Conservation (phyloP, 345 rosid genomes). For the Odontarrhena argentea region DNA sequence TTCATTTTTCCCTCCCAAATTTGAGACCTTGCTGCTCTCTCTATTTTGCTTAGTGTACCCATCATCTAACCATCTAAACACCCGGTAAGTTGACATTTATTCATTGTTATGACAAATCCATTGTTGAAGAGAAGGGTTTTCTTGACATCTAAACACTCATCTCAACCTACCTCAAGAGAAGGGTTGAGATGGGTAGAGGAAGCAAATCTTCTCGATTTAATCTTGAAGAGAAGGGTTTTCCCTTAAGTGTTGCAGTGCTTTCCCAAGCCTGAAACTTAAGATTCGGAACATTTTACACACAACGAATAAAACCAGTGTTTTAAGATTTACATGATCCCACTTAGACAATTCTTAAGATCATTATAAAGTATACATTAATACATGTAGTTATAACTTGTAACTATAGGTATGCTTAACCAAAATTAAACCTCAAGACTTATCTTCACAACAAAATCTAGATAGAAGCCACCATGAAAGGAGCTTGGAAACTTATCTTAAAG, state of each 20-base stretch:
- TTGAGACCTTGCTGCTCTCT: not conserved
- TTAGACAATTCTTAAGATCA: too few relatives aligned
- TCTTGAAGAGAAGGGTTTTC: constrained; percentile 65
- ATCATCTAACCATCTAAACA: not conserved
- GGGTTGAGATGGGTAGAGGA: not conserved
- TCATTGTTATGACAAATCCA: not conserved
- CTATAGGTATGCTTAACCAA: too few relatives aligned
- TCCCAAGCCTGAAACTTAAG: constrained; percentile 64
- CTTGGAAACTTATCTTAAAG: too few relatives aligned
- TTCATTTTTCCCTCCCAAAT: not conserved
- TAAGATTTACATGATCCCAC: too few relatives aligned
- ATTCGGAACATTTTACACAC: not conserved
- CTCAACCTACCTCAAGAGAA: too few relatives aligned
- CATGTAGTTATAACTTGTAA: too few relatives aligned
- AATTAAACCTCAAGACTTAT: too few relatives aligned
- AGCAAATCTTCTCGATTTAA: constrained; percentile 79
- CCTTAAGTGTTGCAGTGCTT: constrained; percentile 76
- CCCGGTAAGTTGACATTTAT: constrained; percentile 43
- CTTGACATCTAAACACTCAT: too few relatives aligned
- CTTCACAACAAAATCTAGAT: too few relatives aligned
- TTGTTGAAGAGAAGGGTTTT: not conserved
- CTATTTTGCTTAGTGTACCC: not conserved
- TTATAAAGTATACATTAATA: too few relatives aligned
- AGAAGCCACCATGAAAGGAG: too few relatives aligned
- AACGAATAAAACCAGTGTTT: too few relatives aligned